Base-by-base conservation (phyloP, 495 filamentous ascomycete genomes). In the Podospora didyma region DNA sequence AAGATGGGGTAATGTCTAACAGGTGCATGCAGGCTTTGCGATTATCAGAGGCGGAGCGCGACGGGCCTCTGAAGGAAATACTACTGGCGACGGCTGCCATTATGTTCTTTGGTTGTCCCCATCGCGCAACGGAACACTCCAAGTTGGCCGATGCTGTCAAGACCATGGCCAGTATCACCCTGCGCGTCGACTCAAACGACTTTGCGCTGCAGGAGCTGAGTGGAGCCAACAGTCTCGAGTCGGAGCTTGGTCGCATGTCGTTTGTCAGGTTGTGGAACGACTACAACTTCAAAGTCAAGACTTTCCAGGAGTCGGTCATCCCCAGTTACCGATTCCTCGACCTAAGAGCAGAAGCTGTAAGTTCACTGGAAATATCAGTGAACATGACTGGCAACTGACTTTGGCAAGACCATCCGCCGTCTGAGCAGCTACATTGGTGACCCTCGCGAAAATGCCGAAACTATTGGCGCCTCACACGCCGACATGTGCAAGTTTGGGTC, bases 271-370 rank as follows among this genome's bases (percentile, higher is more conserved):
- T 66, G 20, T 70, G 68, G 70, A 69, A 68, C 31, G 64, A 62
- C 41, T 67, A 66, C 50, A 73, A 73, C 51, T 73, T 73, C 55
- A 55, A 47, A 19, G 71, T 74, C 34, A 73, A 71, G 58, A 74
- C 70, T 4, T 74, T 70, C 35, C 68, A 73, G 52, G 70, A 74
- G 49, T 60, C 61, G 2, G 55, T 66, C 17, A 39, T 69, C 21
- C 56, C 58, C 5, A 60, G 50, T 14, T 58, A 53, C n/a, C 37
- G 53, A 17, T 26, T 56, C n/a, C 28, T 56, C 16, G 65, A 64
- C 39, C 37, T 57, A 2, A 51, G 61, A 47, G 58, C 56, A 0
- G 66, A 65, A 11, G 59, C 61, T 4, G 67, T 71, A 41, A 56
- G 68, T 61, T 6, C 0, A 2, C 16, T 14, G 2, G 41, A 9